These are phyloP conservation scores for Eremochloa ophiuroides DNA, from an alignment of 176 grass and related monocot species.

Conservation along the genomic window DNA sequence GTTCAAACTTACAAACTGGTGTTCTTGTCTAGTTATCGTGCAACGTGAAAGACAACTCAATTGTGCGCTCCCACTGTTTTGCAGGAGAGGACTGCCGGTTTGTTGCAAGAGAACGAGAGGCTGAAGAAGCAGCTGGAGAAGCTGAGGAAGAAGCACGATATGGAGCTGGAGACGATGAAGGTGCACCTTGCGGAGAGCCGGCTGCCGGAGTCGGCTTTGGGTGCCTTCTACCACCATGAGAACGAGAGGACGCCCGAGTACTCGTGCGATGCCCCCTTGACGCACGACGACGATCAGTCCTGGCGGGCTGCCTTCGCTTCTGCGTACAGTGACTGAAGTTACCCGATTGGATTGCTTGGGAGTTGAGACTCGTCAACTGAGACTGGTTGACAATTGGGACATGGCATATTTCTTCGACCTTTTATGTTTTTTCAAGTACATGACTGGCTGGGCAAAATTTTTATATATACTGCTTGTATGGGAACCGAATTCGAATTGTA, in stretches of 20 bases:
- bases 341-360: not conserved
- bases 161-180: conserved; percentile 95
- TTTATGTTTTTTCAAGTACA: conserved; percentile 4
- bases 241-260: conserved; percentile 24
- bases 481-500: not conserved
- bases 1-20: not conserved
- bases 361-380: conserved; percentile 37
- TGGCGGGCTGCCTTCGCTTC: conserved; percentile 79
- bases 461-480: not conserved
- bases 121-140: conserved; percentile 87
- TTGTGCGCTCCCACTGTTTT: not conserved
- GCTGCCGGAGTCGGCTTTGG: conserved; percentile 76
- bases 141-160: conserved; percentile 74
- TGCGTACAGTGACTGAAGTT: conserved; percentile 45
- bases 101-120: conserved; percentile 75
- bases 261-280: not conserved
- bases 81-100: conserved; percentile 49
- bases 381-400: conserved; percentile 31
- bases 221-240: conserved; percentile 47
- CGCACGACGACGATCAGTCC: conserved; percentile 62
- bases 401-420: not conserved
- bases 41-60: not conserved
- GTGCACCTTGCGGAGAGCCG: conserved; percentile 88
- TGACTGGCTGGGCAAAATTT: not conserved
- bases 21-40: not conserved